These are phyloP conservation scores for Crithidia thermophila DNA, from an alignment of 208 protist genomes.

Conservation along the genomic window DNA sequence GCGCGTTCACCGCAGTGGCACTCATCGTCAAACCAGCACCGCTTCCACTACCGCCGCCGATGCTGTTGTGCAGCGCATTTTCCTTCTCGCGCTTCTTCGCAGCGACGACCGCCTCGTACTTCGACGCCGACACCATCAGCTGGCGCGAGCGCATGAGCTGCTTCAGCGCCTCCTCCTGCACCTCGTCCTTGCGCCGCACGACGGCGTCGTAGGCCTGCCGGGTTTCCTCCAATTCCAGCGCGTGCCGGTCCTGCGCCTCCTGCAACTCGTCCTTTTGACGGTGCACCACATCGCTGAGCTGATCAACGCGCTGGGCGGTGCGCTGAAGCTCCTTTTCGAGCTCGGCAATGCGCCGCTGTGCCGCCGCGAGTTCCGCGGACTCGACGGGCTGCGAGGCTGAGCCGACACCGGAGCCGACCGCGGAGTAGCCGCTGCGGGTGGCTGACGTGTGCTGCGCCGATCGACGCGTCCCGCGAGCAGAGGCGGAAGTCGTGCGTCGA, in stretches of 20 bases:
- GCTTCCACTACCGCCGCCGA: neutral
- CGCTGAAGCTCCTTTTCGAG: constrained; percentile 45
- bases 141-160: constrained; percentile 54
- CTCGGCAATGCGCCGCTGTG: constrained; percentile 31
- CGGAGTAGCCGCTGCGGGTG: neutral
- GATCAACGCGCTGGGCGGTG: constrained; percentile 48
- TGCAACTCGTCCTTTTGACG: constrained; percentile 48
- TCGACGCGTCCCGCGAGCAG: too few species aligned
- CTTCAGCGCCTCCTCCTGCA: constrained; percentile 54
- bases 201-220: constrained; percentile 46
- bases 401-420: neutral
- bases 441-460: neutral
- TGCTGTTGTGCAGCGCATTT: neutral
- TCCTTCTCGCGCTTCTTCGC: constrained; percentile 26
- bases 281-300: constrained; percentile 45
- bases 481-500: neutral
- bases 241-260: constrained; percentile 36
- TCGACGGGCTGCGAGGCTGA: neutral
- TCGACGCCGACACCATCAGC: constrained; percentile 39
- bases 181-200: constrained; percentile 46
- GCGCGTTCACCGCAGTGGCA: constrained; percentile 6
- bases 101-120: constrained; percentile 44
- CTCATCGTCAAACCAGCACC: constrained; percentile 11
- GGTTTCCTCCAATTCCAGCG: constrained; percentile 49
- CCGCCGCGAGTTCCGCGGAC: constrained; percentile 5